These are phyloP conservation scores for Actinomucor elegans DNA, from an alignment of 371 early-diverging fungal genomes.

Conservation along the genomic window DNA sequence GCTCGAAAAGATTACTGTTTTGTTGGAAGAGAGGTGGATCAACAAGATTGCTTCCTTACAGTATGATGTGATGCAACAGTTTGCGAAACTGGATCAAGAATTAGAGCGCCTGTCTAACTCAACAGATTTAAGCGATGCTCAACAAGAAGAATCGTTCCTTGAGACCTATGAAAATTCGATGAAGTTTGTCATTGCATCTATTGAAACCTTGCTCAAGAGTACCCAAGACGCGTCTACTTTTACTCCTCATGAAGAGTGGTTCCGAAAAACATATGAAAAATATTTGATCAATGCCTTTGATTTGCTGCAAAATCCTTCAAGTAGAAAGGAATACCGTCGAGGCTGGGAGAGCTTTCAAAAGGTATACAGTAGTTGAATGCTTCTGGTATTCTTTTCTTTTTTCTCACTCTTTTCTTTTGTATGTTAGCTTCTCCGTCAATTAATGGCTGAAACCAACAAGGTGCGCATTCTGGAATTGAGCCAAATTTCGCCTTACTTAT, in stretches of 20 bases:
- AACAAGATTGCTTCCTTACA: slow-evolving; percentile 69
- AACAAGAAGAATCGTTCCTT: slow-evolving; percentile 48
- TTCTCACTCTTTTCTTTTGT: background rate
- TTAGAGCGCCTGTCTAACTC: slow-evolving; percentile 31
- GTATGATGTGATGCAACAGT: slow-evolving; percentile 55
- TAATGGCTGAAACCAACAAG: slow-evolving; percentile 63
- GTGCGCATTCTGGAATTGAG: slow-evolving; percentile 54
- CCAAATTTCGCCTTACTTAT: slow-evolving; percentile 68
- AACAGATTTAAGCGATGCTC: slow-evolving; percentile 20
- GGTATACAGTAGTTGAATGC: slow-evolving; percentile 39
- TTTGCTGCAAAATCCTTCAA: slow-evolving; percentile 49
- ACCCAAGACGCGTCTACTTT: slow-evolving; percentile 34
- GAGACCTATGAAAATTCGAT: slow-evolving; percentile 59
- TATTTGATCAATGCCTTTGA: slow-evolving; percentile 53
- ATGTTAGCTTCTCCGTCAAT: slow-evolving; percentile 49
- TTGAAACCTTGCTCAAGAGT: slow-evolving; percentile 52
- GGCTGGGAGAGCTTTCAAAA: slow-evolving; percentile 62
- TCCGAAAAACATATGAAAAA: slow-evolving; percentile 53
- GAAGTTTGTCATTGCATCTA: slow-evolving; percentile 53
- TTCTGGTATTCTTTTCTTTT: too few species aligned
- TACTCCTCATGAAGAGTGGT: slow-evolving; percentile 74
- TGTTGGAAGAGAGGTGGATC: slow-evolving; percentile 85
- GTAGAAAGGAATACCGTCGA: slow-evolving; percentile 53
- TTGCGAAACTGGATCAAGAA: slow-evolving; percentile 60
- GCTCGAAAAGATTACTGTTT: slow-evolving; percentile 71